Conservation (phyloP, 768 basidiomycete genomes). For the Tremella yokohamensis region DNA sequence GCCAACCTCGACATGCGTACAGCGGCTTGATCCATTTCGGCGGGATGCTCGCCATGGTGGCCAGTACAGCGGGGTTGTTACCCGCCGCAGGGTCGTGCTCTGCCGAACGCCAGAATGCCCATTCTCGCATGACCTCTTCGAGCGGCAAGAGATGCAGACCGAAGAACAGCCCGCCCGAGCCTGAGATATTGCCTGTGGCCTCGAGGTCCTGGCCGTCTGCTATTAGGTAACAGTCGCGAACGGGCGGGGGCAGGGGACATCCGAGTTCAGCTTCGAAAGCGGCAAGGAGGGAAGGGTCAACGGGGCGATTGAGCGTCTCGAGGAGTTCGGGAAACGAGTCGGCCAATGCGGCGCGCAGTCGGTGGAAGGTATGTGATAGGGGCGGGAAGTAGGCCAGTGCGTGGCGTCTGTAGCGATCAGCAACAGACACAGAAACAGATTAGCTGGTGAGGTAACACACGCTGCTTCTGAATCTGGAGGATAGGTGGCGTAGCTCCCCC, state of each 20-base stretch:
- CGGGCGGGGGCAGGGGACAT: conserved; percentile 65
- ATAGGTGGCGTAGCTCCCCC: conserved; percentile 25
- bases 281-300: conserved; percentile 72
- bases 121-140: conserved; percentile 90
- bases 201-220: conserved; percentile 88
- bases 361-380: conserved; percentile 74
- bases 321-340: conserved; percentile 89
- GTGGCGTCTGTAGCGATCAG: conserved; percentile 15
- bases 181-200: conserved; percentile 49
- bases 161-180: conserved; percentile 87
- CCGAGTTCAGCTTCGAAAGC: conserved; percentile 81
- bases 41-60: conserved; percentile 83
- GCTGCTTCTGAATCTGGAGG: conserved; percentile 29
- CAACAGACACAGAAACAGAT: no score
- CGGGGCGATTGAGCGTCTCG: conserved; percentile 91
- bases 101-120: conserved; percentile 93
- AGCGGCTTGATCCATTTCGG: conserved; percentile 79
- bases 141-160: conserved; percentile 89
- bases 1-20: conserved; percentile 94
- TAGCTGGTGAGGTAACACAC: conserved; percentile 17
- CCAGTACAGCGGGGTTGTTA: conserved; percentile 66
- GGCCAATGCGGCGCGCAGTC: conserved; percentile 74
- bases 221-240: conserved; percentile 84
- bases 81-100: conserved; percentile 84
- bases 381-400: conserved; percentile 62